phyloP scores from a whole-genome alignment of 805 yeast species.

The Blastobotrys americana region DNA sequence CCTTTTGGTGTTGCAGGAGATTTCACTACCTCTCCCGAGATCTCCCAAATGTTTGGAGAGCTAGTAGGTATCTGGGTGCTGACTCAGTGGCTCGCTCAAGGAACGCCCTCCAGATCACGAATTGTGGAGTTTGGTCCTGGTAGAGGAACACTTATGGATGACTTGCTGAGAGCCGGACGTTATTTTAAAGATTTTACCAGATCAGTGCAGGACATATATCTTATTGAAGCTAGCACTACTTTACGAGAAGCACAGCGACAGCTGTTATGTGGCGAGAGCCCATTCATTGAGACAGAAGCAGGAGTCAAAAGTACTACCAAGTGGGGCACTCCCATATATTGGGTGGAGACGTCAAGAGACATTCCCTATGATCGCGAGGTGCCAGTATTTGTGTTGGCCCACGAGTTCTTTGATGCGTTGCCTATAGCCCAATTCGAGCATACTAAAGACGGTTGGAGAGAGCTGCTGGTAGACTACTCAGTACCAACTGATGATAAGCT shows the following conservation, averaged over 20 bases:
- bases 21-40: constrained; percentile 80
- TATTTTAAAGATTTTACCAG: constrained; percentile 31
- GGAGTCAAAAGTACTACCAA: constrained; percentile 36
- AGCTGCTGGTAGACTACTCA: constrained; percentile 54
- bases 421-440: constrained; percentile 63
- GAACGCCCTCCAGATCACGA: constrained; percentile 42
- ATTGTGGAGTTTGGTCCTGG: constrained; percentile 84
- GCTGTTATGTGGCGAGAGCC: constrained; percentile 34
- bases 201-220: constrained; percentile 34
- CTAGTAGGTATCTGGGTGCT: constrained; percentile 65
- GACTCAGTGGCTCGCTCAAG: constrained; percentile 50
- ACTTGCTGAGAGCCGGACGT: constrained; percentile 38
- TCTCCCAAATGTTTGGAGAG: constrained; percentile 82
- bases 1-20: constrained; percentile 68
- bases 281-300: constrained; percentile 25
- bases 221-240: constrained; percentile 68
- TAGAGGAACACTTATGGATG: constrained; percentile 68
- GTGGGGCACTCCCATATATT: constrained; percentile 44
- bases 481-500: constrained; percentile 18
- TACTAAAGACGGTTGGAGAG: constrained; percentile 70
- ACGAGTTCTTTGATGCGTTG: constrained; percentile 81
- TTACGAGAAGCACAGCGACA: constrained; percentile 50
- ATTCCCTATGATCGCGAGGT: constrained; percentile 27
- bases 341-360: constrained; percentile 29
- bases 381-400: constrained; percentile 66